phyloP scores from a whole-genome alignment of 768 basidiomycete genomes.

The Tulasnella sp. region DNA sequence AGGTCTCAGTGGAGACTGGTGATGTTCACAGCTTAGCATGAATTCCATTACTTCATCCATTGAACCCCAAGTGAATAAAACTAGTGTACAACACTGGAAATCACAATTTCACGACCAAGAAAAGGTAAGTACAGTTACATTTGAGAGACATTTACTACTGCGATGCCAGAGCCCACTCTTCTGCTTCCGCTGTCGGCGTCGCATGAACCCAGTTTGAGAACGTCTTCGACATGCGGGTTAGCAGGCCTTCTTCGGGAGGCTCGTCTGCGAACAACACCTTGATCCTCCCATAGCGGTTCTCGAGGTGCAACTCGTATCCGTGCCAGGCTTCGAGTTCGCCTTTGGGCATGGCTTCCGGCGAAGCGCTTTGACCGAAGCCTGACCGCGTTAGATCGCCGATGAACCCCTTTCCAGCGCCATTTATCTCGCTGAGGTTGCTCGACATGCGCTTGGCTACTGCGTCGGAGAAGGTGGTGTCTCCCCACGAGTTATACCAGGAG shows the following conservation, averaged over 20 bases:
- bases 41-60: not conserved
- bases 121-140: not conserved
- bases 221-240: not conserved
- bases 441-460: not conserved
- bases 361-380: not conserved
- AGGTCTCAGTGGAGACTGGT: not conserved
- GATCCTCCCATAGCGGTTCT: not conserved
- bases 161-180: not conserved
- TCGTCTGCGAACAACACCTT: constrained; percentile 2
- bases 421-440: not conserved
- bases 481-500: constrained; percentile 6
- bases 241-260: not conserved
- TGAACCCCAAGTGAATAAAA: not conserved
- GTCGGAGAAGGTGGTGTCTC: constrained; percentile 10
- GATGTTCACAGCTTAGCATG: not conserved
- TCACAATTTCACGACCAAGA: not conserved
- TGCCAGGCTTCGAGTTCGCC: not conserved
- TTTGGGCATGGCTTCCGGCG: not conserved
- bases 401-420: constrained; percentile 3
- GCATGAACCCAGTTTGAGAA: not conserved
- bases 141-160: not conserved
- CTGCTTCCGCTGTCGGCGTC: not conserved
- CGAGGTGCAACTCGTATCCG: not conserved
- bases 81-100: not conserved
- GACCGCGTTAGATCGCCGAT: not conserved